Conservation (phyloP, 768 basidiomycete species). For the Lentinula detonsa region DNA sequence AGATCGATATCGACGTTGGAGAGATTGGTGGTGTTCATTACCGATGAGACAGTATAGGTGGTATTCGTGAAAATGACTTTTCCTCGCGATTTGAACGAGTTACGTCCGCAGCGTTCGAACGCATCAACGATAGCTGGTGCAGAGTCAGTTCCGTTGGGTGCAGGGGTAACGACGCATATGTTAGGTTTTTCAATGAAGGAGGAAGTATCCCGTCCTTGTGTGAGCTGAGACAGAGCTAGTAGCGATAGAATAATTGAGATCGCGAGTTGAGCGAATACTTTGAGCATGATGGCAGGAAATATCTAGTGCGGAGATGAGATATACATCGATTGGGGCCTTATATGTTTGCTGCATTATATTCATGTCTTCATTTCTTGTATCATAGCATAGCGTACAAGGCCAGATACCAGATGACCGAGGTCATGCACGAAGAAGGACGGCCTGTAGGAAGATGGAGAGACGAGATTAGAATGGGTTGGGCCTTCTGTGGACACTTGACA, state of each 20-base stretch:
- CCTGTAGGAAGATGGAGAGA: not conserved
- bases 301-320: not conserved
- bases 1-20: slow-evolving; percentile 25
- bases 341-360: not conserved
- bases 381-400: not conserved
- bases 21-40: slow-evolving; percentile 26
- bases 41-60: slow-evolving; percentile 26
- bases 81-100: slow-evolving; percentile 4
- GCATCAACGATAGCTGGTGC: slow-evolving; percentile 19
- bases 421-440: not conserved
- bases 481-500: not conserved
- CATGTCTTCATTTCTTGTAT: not conserved
- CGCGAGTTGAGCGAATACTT: not conserved
- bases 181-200: not conserved
- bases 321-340: not conserved
- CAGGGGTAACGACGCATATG: slow-evolving; percentile 15
- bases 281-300: not conserved
- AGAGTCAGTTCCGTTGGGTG: slow-evolving; percentile 16
- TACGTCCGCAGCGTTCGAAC: slow-evolving; percentile 12
- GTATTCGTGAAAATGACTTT: slow-evolving; percentile 22
- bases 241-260: not conserved
- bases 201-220: not conserved
- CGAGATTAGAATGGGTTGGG: not conserved
- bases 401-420: not conserved
- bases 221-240: not conserved